Evolutionary conservation across 2,329 filamentous ascomycete genomes (phyloP).

Genomic region (Fusarium compactum): DNA sequence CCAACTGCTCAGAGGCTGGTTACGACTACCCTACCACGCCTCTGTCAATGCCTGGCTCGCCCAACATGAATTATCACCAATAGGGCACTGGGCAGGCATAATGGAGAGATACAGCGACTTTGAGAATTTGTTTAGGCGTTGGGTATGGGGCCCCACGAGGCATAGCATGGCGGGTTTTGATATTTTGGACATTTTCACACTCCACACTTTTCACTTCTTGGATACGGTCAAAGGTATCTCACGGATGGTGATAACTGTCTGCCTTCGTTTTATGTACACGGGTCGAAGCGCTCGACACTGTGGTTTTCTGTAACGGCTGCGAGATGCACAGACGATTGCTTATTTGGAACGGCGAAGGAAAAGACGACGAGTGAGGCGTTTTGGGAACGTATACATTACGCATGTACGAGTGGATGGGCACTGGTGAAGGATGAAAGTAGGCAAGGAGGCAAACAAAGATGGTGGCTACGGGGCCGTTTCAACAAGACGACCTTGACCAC

Average conservation of each 20-base stretch:
- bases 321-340: conserved; percentile 42
- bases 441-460: conserved; percentile 35
- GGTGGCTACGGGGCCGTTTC: conserved; percentile 31
- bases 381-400: conserved; percentile 37
- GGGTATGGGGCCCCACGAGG: conserved; percentile 35
- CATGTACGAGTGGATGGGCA: conserved; percentile 24
- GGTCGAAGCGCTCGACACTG: conserved; percentile 47
- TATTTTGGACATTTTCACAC: conserved; percentile 39
- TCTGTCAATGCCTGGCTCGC: conserved; percentile 78
- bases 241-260: conserved; percentile 29
- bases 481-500: conserved; percentile 2
- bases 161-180: conserved; percentile 44
- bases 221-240: conserved; percentile 28
- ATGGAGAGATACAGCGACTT: conserved; percentile 20
- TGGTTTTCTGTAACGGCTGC: conserved; percentile 44
- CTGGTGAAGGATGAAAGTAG: conserved; percentile 26
- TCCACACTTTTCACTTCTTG: conserved; percentile 38
- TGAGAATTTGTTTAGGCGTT: conserved; percentile 43
- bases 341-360: conserved; percentile 43
- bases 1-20: conserved; percentile 70
- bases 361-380: conserved; percentile 45
- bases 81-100: conserved; percentile 19
- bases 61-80: conserved; percentile 60
- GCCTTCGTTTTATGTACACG: conserved; percentile 36
- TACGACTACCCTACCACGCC: conserved; percentile 78